Evolutionary conservation across 108 stramenopile genomes (phyloP).

Genomic region (Nitzschia palea): DNA sequence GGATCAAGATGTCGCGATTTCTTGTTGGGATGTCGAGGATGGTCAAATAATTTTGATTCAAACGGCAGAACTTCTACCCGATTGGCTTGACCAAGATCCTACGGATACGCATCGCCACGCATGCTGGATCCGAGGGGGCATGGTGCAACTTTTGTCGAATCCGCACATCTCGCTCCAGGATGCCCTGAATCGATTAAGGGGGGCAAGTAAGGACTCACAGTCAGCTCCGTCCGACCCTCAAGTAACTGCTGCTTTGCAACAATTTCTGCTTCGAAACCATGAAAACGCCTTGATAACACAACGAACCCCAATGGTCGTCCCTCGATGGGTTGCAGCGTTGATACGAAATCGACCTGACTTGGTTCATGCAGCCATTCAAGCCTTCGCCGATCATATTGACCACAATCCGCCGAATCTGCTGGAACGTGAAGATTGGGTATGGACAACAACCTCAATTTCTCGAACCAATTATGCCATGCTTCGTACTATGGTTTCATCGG

Average conservation of each 20-base stretch:
- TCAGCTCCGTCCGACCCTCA: constrained; percentile 20
- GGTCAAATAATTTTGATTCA: constrained; percentile 76
- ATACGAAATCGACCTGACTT: constrained; percentile 43
- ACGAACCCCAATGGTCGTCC: constrained; percentile 37
- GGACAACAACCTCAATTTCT: constrained; percentile 41
- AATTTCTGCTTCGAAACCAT: constrained; percentile 30
- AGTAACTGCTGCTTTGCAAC: constrained; percentile 42
- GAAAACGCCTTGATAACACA: constrained; percentile 21
- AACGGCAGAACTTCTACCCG: constrained; percentile 62
- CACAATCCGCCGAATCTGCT: background rate
- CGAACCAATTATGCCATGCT: constrained; percentile 63
- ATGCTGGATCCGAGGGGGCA: constrained; percentile 68
- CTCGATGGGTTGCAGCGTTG: constrained; percentile 25
- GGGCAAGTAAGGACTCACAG: background rate
- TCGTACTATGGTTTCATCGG: constrained; percentile 26
- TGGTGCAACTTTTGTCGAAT: constrained; percentile 45
- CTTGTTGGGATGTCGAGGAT: constrained; percentile 72
- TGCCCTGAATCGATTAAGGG: constrained; percentile 5
- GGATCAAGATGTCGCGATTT: constrained; percentile 37
- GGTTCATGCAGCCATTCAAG: constrained; percentile 22
- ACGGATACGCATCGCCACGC: constrained; percentile 46
- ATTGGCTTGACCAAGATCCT: constrained; percentile 69
- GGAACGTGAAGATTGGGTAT: constrained; percentile 44
- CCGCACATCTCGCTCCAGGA: constrained; percentile 17
- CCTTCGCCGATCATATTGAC: constrained; percentile 31